Evolutionary conservation across 257 asterid genomes (phyloP), one percentile per base, ranked within the genome.

Genomic region (Buddleja alternifolia): DNA sequence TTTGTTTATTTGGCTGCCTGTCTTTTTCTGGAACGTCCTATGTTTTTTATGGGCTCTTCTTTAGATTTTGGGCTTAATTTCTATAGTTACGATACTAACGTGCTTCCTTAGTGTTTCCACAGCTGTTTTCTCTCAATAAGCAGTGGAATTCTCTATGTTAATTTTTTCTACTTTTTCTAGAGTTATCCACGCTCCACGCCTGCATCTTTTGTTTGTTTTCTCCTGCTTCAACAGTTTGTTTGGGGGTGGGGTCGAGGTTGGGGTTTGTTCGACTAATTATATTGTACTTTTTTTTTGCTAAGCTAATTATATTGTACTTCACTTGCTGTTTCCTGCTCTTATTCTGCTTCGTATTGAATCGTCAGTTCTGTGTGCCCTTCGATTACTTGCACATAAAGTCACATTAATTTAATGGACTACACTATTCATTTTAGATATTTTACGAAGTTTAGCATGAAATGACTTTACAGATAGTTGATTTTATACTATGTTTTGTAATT

Each of bases 11-110:
- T 76, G 34, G 47, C 56, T 46, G 4, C 34, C 60, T 51, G n/a
- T 8, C 44, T 32, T 74, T 19, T 61, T 37, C 73, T 60, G 73
- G 45, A 52, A 37, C 56, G 40, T 64, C 37, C 45, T 75, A 25
- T 46, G 29, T 25, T 39, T 24, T 29, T 66, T 59, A 19, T 39
- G 42, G 39, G 4, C 25, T 32, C 12, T 41, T 29, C 41, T 12
- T 21, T 56, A 55, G 40, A 37, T 58, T 4, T 36, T 10, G 15
- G 21, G 24, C 40, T 50, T 6, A 14, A 32, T 3, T 41, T 59
- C 51, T 7, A 7, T 19, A 34, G 11, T 41, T 73, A 25, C 17
- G n/a, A n/a, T n/a, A n/a, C n/a, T n/a, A n/a, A n/a, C 19, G 40
- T 4, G 1, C 44, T 25, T 24, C n/a, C n/a, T 29, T 55, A 24